Percentiles rank a stretch among this genome's conserved stretches.
Evolutionary conservation across 208 protist genomes (phyloP).

Genomic region (Acanthamoeba healyi): DNA sequence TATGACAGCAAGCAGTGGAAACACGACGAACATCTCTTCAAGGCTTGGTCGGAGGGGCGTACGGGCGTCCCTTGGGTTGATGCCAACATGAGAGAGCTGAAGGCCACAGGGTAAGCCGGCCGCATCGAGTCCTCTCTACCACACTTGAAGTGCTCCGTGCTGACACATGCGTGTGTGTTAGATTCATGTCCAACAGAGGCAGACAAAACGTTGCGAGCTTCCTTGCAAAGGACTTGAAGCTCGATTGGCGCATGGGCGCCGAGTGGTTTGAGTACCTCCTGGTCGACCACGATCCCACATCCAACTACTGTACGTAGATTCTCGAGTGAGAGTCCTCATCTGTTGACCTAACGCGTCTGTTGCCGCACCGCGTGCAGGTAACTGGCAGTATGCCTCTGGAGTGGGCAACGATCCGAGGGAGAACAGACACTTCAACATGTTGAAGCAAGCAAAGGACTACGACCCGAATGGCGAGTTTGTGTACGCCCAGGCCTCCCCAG

Average conservation of each 20-base stretch:
- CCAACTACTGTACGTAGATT: conserved; percentile 83
- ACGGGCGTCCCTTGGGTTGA: conserved; percentile 95
- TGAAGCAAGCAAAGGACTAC: conserved; percentile 65
- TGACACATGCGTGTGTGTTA: not conserved
- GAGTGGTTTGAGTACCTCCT: conserved; percentile 92
- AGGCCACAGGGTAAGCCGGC: conserved; percentile 91
- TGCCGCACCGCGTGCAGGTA: conserved; percentile 48
- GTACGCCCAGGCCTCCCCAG: not conserved
- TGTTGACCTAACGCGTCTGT: too few species aligned
- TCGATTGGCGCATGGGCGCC: conserved; percentile 95
- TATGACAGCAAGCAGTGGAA: conserved; percentile 9
- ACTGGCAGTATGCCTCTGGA: conserved; percentile 70
- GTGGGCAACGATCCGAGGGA: conserved; percentile 77
- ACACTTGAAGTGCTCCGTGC: too few species aligned
- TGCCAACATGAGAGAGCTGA: conserved; percentile 94
- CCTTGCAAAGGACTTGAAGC: conserved; percentile 89
- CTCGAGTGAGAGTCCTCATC: too few species aligned
- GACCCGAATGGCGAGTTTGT: conserved; percentile 61
- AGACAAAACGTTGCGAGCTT: conserved; percentile 86
- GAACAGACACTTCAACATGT: conserved; percentile 79
- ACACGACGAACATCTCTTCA: conserved; percentile 31
- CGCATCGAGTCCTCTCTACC: conserved; percentile 91
- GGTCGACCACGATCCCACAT: conserved; percentile 93
- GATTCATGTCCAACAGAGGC: conserved; percentile 82
- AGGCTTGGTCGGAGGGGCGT: conserved; percentile 89